These are phyloP conservation scores for Colletotrichum paranaense DNA, from an alignment of 2,329 filamentous ascomycete species.

Conservation along the genomic window DNA sequence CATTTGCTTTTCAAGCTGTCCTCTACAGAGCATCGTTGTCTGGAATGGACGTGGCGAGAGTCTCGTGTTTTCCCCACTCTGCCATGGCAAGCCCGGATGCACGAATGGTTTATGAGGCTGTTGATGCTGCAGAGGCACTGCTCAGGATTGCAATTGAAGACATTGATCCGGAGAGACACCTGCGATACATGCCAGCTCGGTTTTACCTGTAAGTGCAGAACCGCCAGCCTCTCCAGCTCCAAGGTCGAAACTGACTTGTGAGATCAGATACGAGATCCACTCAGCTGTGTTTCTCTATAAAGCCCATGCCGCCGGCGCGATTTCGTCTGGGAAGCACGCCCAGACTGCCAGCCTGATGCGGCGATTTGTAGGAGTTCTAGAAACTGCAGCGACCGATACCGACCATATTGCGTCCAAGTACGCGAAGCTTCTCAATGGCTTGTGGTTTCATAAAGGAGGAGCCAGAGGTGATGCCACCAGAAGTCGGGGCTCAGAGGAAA, in stretches of 20 bases:
- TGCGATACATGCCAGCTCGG: conserved; percentile 73
- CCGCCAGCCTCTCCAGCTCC: too few species aligned
- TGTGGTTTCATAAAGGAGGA: conserved; percentile 5
- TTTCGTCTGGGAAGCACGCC: conserved; percentile 4
- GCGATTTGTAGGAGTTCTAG: background rate
- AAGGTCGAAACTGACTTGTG: too few species aligned
- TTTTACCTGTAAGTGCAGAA: conserved; percentile 65
- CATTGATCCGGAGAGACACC: conserved; percentile 64
- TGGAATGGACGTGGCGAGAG: conserved; percentile 45
- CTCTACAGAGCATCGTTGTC: conserved; percentile 55
- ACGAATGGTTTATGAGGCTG: conserved; percentile 73
- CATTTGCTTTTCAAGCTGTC: conserved; percentile 81
- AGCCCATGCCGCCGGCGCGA: conserved; percentile 3
- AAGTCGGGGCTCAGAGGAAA: background rate
- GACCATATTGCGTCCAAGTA: conserved; percentile 15
- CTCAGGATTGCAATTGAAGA: conserved; percentile 69
- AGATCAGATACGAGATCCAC: conserved; percentile 56
- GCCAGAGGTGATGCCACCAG: background rate
- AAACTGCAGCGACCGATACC: background rate
- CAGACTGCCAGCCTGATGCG: conserved; percentile 1
- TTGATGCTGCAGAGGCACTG: conserved; percentile 72
- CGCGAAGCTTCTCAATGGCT: background rate
- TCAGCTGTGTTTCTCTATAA: conserved; percentile 75
- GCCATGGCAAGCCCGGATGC: conserved; percentile 67
- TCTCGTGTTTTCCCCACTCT: conserved; percentile 62